Conservation (phyloP, 768 basidiomycete species). For the Lactifluus subvellereus region DNA sequence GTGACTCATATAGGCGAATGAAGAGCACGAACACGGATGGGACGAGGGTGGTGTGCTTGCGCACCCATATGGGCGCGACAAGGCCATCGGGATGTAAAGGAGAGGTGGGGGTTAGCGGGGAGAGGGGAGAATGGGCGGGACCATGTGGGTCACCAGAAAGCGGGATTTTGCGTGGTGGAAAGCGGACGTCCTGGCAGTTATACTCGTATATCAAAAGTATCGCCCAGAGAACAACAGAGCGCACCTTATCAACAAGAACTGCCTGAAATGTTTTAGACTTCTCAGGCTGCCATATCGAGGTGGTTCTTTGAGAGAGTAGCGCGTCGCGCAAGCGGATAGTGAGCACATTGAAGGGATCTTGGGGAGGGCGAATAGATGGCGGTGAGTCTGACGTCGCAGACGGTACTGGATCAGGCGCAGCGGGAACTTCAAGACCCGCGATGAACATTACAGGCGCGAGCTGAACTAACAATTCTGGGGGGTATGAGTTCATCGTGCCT, state of each 20-base stretch:
- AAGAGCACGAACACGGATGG: slow-evolving; percentile 95
- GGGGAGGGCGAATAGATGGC: slow-evolving; percentile 31
- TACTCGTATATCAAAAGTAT: neutral
- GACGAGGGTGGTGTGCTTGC: slow-evolving; percentile 88
- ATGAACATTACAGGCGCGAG: slow-evolving; percentile 93
- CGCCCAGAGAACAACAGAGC: neutral
- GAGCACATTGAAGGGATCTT: slow-evolving; percentile 61
- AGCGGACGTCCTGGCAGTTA: slow-evolving; percentile 51
- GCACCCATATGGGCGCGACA: slow-evolving; percentile 96
- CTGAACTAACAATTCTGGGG: slow-evolving; percentile 82
- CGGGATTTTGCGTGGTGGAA: slow-evolving; percentile 78
- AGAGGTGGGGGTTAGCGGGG: slow-evolving; percentile 81
- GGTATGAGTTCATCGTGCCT: slow-evolving; percentile 81
- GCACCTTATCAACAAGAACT: slow-evolving; percentile 73
- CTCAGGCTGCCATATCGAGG: slow-evolving; percentile 67
- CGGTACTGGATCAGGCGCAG: slow-evolving; percentile 19
- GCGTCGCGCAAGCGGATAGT: slow-evolving; percentile 59
- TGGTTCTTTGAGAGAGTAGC: slow-evolving; percentile 56
- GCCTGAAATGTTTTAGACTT: slow-evolving; percentile 73
- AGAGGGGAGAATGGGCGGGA: slow-evolving; percentile 79
- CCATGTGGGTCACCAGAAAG: slow-evolving; percentile 51
- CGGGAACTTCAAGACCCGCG: slow-evolving; percentile 61
- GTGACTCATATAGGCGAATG: slow-evolving; percentile 70
- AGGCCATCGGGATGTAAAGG: slow-evolving; percentile 93
- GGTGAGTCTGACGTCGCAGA: slow-evolving; percentile 26